phyloP scores from a whole-genome alignment of 352 stramenopile species.

The Phytophthora quininea region DNA sequence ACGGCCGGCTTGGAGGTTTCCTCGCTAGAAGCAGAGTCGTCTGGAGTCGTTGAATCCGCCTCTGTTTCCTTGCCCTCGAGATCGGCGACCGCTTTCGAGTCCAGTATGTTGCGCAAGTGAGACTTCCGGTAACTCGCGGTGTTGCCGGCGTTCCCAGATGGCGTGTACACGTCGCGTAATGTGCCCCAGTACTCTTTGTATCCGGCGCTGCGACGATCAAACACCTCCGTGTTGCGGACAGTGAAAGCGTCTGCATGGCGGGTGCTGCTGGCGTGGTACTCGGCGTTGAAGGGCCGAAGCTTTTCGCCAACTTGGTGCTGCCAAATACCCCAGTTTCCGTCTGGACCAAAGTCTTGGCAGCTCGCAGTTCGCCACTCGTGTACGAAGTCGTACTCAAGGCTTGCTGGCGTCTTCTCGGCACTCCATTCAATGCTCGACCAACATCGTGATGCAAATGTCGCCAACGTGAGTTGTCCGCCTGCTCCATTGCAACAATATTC shows the following conservation, averaged over 20 bases:
- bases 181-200: constrained; percentile 83
- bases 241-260: constrained; percentile 42
- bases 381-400: constrained; percentile 16
- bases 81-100: constrained; percentile 3
- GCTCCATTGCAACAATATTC: constrained; percentile 25
- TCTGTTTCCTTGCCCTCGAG: constrained; percentile 41
- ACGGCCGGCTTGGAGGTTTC: constrained; percentile 47
- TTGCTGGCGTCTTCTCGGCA: constrained; percentile 33
- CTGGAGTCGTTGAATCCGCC: constrained; percentile 59
- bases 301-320: constrained; percentile 72
- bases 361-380: constrained; percentile 39
- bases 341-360: constrained; percentile 36
- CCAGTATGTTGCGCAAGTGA: constrained; percentile 13
- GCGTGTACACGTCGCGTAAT: constrained; percentile 67
- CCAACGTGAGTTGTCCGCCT: constrained; percentile 53
- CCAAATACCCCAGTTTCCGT: constrained; percentile 63
- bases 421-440: constrained; percentile 49
- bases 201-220: constrained; percentile 54
- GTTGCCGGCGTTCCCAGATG: constrained; percentile 16
- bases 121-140: constrained; percentile 23
- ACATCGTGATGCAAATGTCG: constrained; percentile 81
- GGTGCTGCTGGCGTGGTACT: constrained; percentile 72
- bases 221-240: constrained; percentile 40
- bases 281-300: constrained; percentile 72
- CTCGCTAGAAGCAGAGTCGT: constrained; percentile 51